phyloP scores from a whole-genome alignment of 306 rosid genomes.

The Mucuna pruriens region DNA sequence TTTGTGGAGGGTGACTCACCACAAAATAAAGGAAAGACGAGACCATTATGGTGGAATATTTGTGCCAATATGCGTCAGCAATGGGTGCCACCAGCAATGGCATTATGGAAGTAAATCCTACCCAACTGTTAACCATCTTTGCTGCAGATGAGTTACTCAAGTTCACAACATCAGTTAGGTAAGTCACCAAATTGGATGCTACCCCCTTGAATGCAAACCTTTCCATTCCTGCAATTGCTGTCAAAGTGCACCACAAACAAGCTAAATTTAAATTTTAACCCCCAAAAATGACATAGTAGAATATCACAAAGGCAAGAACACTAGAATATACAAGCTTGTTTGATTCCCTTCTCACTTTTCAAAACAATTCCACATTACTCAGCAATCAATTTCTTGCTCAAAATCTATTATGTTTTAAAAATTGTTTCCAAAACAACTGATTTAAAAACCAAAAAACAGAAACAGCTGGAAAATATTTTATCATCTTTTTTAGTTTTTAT shows the following conservation, averaged over 20 bases:
- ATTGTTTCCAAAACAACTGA: too few relatives aligned
- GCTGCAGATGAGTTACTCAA: slow-evolving; percentile 94
- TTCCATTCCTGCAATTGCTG: slow-evolving; percentile 89
- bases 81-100: slow-evolving; percentile 87
- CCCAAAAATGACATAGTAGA: not conserved
- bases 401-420: too few relatives aligned
- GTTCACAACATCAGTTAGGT: slow-evolving; percentile 79
- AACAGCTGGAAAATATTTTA: too few relatives aligned
- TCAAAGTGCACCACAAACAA: slow-evolving; percentile 10
- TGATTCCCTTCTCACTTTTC: too few relatives aligned
- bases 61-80: slow-evolving; percentile 81
- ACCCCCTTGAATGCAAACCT: slow-evolving; percentile 95
- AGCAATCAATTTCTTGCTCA: too few relatives aligned
- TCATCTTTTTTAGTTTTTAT: too few relatives aligned
- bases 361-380: too few relatives aligned
- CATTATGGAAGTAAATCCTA: slow-evolving; percentile 86
- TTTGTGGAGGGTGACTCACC: slow-evolving; percentile 59
- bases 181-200: slow-evolving; percentile 80
- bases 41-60: slow-evolving; percentile 71
- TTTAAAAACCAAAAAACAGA: too few relatives aligned
- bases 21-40: slow-evolving; percentile 73
- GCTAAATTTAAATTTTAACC: not conserved
- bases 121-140: slow-evolving; percentile 83
- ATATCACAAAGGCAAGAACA: not conserved
- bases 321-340: not conserved